Evolutionary conservation across 164 flowering plant genomes (phyloP), one percentile per base, ranked within the genome.

Genomic region (Dillenia turbinata): DNA sequence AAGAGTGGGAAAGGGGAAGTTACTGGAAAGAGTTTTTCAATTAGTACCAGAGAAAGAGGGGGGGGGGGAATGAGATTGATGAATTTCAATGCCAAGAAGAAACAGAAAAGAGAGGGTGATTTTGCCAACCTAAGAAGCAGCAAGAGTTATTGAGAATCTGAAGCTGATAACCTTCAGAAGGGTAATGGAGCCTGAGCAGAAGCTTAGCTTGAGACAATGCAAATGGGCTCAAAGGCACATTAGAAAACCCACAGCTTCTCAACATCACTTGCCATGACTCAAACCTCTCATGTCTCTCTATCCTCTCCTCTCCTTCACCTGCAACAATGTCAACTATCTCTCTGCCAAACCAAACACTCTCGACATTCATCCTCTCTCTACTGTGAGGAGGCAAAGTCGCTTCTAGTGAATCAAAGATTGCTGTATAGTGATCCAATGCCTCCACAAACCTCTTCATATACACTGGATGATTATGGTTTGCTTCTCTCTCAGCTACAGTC

Each of bases 161-260:
- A 44, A 93, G 87, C 60, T 80, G 85, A 63, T 88, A 93, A 11
- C 98, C 98, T 61, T 90, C 96, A 4, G 94, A 93, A 44, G 96
- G 97, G 62, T 93, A 93, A 64, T 93, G 97, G 52, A 89, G 90
- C 57, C 92, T 80, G 8, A 93, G 75, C 2, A 93, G 87, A 0
- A 90, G 79, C 79, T 87, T 93, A 14, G 98, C 98, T 63, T 93
- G 98, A 0, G 96, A 86, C 52, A 90, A 58, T 0, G 97, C 96
- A 59, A 79, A 93, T 0, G 88, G 78, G 64, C 99, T 89, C 49
- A 89, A 56, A 0, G 93, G 78, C 13, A 84, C 74, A 48, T 67
- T 81, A 5, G 63, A 57, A 64, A 87, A 91, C 0, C 97, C 97
- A 2, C 81, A 71, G 58, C 79, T 78, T 22, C 79, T 73, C 59